These are phyloP conservation scores for Exophiala oligosperma DNA, from an alignment of 2,329 filamentous ascomycete genomes.

Conservation along the genomic window DNA sequence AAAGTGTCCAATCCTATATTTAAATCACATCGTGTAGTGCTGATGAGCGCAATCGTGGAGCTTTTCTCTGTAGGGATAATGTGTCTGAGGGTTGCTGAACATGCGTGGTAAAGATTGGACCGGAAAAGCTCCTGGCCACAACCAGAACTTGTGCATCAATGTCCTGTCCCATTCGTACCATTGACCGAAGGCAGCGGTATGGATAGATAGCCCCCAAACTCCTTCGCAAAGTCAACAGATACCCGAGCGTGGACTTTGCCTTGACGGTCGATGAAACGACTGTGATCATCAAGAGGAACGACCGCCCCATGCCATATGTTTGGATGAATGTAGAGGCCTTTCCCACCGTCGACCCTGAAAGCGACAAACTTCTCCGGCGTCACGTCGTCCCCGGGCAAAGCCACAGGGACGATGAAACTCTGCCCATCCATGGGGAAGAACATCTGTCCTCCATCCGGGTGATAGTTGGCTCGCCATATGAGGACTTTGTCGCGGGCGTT, in stretches of 20 bases:
- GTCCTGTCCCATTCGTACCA: not conserved
- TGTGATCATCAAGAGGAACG: slow-evolving; percentile 13
- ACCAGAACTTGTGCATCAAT: not conserved
- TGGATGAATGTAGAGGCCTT: slow-evolving; percentile 17
- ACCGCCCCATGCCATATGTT: slow-evolving; percentile 18
- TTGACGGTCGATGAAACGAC: slow-evolving; percentile 12
- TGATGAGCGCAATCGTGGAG: too few relatives aligned
- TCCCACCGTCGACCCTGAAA: slow-evolving; percentile 12
- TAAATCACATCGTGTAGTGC: too few relatives aligned
- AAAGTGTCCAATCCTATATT: too few relatives aligned
- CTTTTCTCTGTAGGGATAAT: too few relatives aligned
- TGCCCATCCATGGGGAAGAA: slow-evolving; percentile 13
- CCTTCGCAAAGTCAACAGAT: slow-evolving; percentile 18
- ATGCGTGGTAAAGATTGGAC: too few relatives aligned
- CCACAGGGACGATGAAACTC: slow-evolving; percentile 14
- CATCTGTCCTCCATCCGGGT: slow-evolving; percentile 16
- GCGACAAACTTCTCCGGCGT: slow-evolving; percentile 18
- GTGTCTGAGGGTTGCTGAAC: too few relatives aligned
- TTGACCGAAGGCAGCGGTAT: slow-evolving; percentile 2
- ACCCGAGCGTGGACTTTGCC: slow-evolving; percentile 16
- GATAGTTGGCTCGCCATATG: slow-evolving; percentile 19
- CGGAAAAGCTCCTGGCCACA: too few relatives aligned
- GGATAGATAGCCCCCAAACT: slow-evolving; percentile 18
- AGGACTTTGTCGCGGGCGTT: slow-evolving; percentile 9
- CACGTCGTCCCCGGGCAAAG: slow-evolving; percentile 15